These are phyloP conservation scores for Ustilago sp. DNA, from an alignment of 1,284 basidiomycete genomes.

Conservation along the genomic window DNA sequence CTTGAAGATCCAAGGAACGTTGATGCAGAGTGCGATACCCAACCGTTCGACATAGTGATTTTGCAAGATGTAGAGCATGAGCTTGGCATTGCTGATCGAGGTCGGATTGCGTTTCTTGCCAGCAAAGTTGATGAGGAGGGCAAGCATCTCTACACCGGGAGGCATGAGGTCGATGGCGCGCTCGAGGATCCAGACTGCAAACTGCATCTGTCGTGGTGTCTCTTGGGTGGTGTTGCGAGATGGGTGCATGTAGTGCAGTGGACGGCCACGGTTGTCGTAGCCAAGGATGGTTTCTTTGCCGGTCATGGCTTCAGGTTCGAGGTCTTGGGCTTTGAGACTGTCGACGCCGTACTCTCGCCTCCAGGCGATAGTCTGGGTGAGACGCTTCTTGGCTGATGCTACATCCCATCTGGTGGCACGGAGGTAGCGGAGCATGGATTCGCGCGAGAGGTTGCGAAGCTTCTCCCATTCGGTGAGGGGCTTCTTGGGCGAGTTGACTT, in stretches of 20 bases:
- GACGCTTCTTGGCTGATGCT: slow-evolving; percentile 63
- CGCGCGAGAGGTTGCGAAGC: slow-evolving; percentile 63
- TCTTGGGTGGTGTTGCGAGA: slow-evolving; percentile 66
- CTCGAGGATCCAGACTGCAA: slow-evolving; percentile 71
- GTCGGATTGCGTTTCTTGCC: slow-evolving; percentile 62
- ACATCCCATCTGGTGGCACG: slow-evolving; percentile 70
- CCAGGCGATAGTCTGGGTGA: slow-evolving; percentile 70
- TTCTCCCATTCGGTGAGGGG: slow-evolving; percentile 67
- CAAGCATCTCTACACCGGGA: slow-evolving; percentile 68
- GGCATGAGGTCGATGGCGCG: slow-evolving; percentile 69
- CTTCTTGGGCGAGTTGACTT: slow-evolving; percentile 27
- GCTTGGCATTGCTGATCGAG: slow-evolving; percentile 60
- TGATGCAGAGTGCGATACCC: slow-evolving; percentile 70
- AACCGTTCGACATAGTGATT: slow-evolving; percentile 69
- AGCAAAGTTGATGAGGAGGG: slow-evolving; percentile 63
- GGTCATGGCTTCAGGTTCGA: slow-evolving; percentile 67
- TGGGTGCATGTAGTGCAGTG: slow-evolving; percentile 71
- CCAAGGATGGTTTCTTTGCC: slow-evolving; percentile 70
- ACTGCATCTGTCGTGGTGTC: slow-evolving; percentile 69
- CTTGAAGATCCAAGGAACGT: slow-evolving; percentile 62
- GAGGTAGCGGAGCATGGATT: slow-evolving; percentile 69
- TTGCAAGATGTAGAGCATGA: slow-evolving; percentile 69
- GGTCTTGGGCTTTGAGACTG: slow-evolving; percentile 59
- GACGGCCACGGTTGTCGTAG: slow-evolving; percentile 69
- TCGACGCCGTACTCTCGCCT: slow-evolving; percentile 70